phyloP scores from a whole-genome alignment of 2,329 filamentous ascomycete species.

The Botrytis tulipae region DNA sequence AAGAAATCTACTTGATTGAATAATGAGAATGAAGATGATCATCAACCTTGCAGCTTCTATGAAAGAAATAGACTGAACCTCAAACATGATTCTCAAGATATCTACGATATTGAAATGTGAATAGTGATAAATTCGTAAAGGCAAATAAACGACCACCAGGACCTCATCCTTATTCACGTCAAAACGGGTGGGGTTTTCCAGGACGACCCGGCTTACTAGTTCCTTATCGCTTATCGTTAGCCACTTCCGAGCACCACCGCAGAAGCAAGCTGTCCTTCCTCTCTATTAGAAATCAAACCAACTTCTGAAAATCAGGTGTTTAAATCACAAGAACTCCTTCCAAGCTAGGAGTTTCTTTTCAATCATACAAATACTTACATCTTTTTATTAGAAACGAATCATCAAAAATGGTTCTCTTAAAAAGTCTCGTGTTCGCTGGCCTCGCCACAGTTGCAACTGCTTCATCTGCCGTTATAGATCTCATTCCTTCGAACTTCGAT shows the following conservation, averaged over 20 bases:
- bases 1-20: not conserved
- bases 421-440: slow-evolving; percentile 58
- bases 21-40: slow-evolving; percentile 1
- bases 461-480: slow-evolving; percentile 82
- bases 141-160: not conserved
- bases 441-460: slow-evolving; percentile 46
- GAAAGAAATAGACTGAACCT: not conserved
- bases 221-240: slow-evolving; percentile 15
- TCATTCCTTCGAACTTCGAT: slow-evolving; percentile 90
- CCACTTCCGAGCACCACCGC: not conserved
- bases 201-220: not conserved
- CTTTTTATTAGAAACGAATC: not conserved
- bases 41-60: not conserved
- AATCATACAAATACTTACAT: slow-evolving; percentile 7
- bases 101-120: not conserved
- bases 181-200: not conserved
- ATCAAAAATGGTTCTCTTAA: slow-evolving; percentile 46
- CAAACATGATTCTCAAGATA: not conserved
- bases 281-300: slow-evolving; percentile 16
- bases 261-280: slow-evolving; percentile 19
- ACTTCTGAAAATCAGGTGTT: slow-evolving; percentile 14
- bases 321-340: not conserved
- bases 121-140: not conserved
- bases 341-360: not conserved
- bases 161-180: not conserved